Conservation (phyloP, 2,329 filamentous ascomycete genomes). For the Colletotrichum sp. region DNA sequence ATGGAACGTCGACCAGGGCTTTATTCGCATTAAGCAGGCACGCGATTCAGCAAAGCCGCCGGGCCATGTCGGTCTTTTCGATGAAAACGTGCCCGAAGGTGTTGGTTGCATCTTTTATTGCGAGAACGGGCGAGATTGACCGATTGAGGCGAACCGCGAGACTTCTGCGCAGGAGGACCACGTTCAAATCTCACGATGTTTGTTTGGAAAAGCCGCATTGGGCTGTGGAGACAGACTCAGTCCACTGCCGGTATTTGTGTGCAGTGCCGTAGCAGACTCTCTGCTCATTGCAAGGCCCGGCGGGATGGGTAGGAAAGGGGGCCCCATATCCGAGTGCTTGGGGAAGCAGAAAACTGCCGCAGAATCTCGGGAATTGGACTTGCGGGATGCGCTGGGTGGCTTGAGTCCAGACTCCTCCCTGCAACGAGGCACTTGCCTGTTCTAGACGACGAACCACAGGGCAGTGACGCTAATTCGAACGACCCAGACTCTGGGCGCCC, state of each 20-base stretch:
- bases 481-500: not conserved
- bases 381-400: not conserved
- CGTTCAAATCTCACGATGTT: not conserved
- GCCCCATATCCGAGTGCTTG: not conserved
- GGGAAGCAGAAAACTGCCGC: not conserved
- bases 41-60: not conserved
- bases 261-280: not conserved
- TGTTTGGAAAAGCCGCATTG: not conserved
- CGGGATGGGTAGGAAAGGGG: not conserved
- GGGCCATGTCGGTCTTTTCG: constrained; percentile 1
- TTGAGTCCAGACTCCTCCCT: not conserved
- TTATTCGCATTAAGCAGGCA: not conserved
- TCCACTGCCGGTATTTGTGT: not conserved
- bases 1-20: constrained; percentile 15
- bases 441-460: not conserved
- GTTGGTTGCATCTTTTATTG: not conserved
- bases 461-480: constrained; percentile 9
- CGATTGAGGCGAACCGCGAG: not conserved
- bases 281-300: not conserved
- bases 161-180: not conserved
- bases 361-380: not conserved
- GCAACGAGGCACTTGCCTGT: constrained; percentile 3
- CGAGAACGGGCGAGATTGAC: not conserved
- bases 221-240: not conserved
- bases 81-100: not conserved